These are phyloP conservation scores for Aspergillus quadricinctus DNA, from an alignment of 2,329 filamentous ascomycete species.

Conservation along the genomic window DNA sequence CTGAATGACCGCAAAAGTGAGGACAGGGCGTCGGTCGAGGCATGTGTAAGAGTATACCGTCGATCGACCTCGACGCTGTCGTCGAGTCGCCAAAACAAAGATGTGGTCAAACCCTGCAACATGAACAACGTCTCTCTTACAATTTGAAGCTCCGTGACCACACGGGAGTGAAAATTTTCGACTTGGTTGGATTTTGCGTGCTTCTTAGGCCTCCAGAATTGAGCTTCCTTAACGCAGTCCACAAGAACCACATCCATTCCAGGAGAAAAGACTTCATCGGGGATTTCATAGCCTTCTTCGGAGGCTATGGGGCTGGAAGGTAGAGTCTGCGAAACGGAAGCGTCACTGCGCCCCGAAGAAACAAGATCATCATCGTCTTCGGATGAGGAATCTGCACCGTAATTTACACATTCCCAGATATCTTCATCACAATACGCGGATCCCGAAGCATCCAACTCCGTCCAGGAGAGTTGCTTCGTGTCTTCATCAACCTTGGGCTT, in stretches of 20 bases:
- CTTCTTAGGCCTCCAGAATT: slow-evolving; percentile 45
- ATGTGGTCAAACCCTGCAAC: slow-evolving; percentile 73
- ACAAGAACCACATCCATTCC: slow-evolving; percentile 33
- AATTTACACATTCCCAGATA: slow-evolving; percentile 41
- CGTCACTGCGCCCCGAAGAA: slow-evolving; percentile 29
- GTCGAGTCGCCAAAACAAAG: slow-evolving; percentile 55
- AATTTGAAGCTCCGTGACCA: slow-evolving; percentile 66
- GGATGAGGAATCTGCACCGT: slow-evolving; percentile 31
- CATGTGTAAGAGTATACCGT: slow-evolving; percentile 32
- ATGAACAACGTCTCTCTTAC: slow-evolving; percentile 79
- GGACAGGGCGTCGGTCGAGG: slow-evolving; percentile 27
- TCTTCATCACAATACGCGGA: slow-evolving; percentile 55
- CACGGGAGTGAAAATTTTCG: slow-evolving; percentile 19
- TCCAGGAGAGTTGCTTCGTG: slow-evolving; percentile 63
- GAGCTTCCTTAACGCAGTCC: slow-evolving; percentile 37
- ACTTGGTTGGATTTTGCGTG: slow-evolving; percentile 8
- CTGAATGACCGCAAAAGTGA: slow-evolving; percentile 43
- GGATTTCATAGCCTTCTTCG: slow-evolving; percentile 31
- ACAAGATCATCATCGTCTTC: slow-evolving; percentile 30
- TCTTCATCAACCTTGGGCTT: slow-evolving; percentile 46
- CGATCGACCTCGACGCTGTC: slow-evolving; percentile 34
- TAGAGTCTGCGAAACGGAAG: slow-evolving; percentile 23
- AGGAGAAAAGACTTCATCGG: slow-evolving; percentile 29
- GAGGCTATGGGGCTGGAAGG: slow-evolving; percentile 23
- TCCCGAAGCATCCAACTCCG: slow-evolving; percentile 72